These are phyloP conservation scores for Quercus engelmannii DNA, from an alignment of 306 rosid genomes.

Conservation along the genomic window DNA sequence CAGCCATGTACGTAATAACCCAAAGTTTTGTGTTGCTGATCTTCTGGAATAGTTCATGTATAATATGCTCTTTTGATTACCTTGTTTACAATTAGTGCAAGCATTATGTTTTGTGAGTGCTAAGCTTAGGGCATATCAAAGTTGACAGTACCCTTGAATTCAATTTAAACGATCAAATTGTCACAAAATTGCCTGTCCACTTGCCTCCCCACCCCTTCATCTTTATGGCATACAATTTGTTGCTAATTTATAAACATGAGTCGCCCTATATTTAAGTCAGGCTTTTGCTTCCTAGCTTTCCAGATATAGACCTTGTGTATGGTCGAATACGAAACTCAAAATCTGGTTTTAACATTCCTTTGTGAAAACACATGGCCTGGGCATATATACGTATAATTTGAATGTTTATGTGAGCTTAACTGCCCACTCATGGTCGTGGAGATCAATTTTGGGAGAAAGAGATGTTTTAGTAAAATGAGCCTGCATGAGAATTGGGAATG, in stretches of 20 bases:
- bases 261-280: neutral
- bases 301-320: too few species aligned
- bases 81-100: neutral
- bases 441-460: too few species aligned
- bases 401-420: too few species aligned
- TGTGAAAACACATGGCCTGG: too few species aligned
- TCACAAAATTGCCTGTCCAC: neutral
- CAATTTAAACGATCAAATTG: neutral
- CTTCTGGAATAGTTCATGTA: neutral
- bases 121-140: neutral
- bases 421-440: too few species aligned
- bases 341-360: too few species aligned
- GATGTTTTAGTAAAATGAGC: too few species aligned
- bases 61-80: neutral
- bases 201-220: too few species aligned
- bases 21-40: constrained; percentile 6
- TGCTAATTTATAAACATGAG: neutral
- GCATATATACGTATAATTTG: too few species aligned
- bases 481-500: too few species aligned
- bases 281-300: neutral
- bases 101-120: neutral
- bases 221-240: neutral
- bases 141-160: neutral
- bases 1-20: neutral
- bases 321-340: too few species aligned